Base-by-base conservation (phyloP, 2,329 filamentous ascomycete species). In the Pseudogymnoascus sp. region DNA sequence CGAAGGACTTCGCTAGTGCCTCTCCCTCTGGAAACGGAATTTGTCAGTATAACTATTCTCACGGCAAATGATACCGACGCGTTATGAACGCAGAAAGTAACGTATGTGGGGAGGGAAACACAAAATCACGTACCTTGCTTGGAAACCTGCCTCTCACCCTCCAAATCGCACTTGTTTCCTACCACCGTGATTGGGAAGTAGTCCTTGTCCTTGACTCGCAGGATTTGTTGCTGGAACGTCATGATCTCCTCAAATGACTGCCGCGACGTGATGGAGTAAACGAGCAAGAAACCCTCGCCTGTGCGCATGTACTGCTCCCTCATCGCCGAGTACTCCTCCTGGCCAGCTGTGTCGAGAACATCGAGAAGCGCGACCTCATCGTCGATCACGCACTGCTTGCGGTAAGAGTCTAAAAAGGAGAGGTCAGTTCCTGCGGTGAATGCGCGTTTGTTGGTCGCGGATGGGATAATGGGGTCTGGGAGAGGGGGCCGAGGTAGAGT, bases 291-390 rank as follows among this genome's bases (percentile, higher is more conserved):
- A 62, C 95, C 95, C 79, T 99, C 95, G 75, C 95, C 95, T 23
- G 93, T 97, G 73, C 95, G 89, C 93, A 99, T 99, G 84, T 97
- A 99, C 80, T 97, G 95, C 82, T 99, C 95, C 75, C 95, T 86
- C 95, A 99, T 97, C 62, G 95, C 95, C 64, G 93, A 96, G 82
- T 97, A 99, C 81, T 99, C 95, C 79, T 99, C 95, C 78, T 99
- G 95, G 65, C 95, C 95, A 67, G 95, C 95, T 62, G 95, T 99
- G 78, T 99, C 95, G 76, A 97, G 88, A 67, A 99, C 95, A 78
- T 99, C 95, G 77, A 99, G 89, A 66, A 99, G 85, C 61, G 95
- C 95, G 70, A 97, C 92, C 79, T 99, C 95, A 72, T 97, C 95
- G 76, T 99, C 95, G 76, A 99, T 96, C 71, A 96, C 89, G 77